These are phyloP conservation scores for Sindora glabra DNA, from an alignment of 306 rosid species.

Conservation along the genomic window DNA sequence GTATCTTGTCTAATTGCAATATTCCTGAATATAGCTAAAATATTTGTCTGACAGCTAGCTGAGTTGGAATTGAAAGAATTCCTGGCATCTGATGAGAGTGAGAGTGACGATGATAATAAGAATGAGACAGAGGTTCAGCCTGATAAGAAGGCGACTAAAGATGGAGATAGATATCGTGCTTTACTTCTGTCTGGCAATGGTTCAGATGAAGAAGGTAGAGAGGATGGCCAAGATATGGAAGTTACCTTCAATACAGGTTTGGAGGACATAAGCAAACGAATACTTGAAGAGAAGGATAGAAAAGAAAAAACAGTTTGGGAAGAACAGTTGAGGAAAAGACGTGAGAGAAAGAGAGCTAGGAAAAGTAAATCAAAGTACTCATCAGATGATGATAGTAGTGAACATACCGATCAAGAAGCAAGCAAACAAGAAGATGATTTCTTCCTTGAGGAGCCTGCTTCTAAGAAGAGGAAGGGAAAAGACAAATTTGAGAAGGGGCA, in stretches of 20 bases:
- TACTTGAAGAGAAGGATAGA: slow-evolving; percentile 71
- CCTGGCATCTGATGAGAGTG: slow-evolving; percentile 67
- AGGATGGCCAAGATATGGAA: slow-evolving; percentile 72
- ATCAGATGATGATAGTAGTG: slow-evolving; percentile 55
- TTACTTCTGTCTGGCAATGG: slow-evolving; percentile 50
- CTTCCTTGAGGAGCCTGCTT: slow-evolving; percentile 63
- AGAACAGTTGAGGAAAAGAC: slow-evolving; percentile 53
- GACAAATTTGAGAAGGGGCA: slow-evolving; percentile 22
- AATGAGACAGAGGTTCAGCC: slow-evolving; percentile 25
- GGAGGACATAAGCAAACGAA: slow-evolving; percentile 80
- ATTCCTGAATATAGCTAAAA: not conserved
- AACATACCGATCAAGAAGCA: slow-evolving; percentile 46
- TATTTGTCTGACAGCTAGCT: slow-evolving; percentile 36
- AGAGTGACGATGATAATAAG: slow-evolving; percentile 43
- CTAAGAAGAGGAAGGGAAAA: slow-evolving; percentile 37
- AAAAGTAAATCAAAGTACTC: slow-evolving; percentile 50
- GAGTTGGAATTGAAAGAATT: slow-evolving; percentile 67
- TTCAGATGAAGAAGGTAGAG: slow-evolving; percentile 55
- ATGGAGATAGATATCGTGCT: slow-evolving; percentile 46
- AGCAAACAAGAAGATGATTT: slow-evolving; percentile 70
- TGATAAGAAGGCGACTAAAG: slow-evolving; percentile 39
- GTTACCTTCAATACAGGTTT: slow-evolving; percentile 84
- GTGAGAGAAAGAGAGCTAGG: slow-evolving; percentile 62
- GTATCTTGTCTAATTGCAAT: too few relatives aligned
- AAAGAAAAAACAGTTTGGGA: slow-evolving; percentile 80